Base-by-base conservation (phyloP, 2,329 filamentous ascomycete genomes). In the Penicillium sp. region DNA sequence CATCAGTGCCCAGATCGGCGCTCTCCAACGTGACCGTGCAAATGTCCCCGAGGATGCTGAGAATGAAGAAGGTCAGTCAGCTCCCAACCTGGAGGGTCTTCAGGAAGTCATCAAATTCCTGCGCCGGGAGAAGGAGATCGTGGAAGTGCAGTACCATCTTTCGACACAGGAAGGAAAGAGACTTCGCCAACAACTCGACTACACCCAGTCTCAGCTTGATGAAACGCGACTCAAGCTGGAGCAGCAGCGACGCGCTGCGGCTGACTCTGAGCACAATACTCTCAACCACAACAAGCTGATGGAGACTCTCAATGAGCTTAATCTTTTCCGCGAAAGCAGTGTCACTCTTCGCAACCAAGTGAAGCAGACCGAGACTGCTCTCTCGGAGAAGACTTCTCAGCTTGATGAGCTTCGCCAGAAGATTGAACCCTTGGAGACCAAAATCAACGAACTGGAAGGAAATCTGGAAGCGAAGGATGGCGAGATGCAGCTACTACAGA, bases 101-200 rank as follows among this genome's bases (percentile, higher is more conserved):
- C 90, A 95, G 60, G 93, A 98, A 68, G 85, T 99, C 55, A 96
- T 96, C 76, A 89, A 86, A 60, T 99, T 95, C 73, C 80, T 99
- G 59, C 89, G 93, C 46, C 89, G 91, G 43, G 96, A 99, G 77
- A 99, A 98, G 80, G 95, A 98, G 72, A 98, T 99, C 63, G 84
- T 97, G 9, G 93, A 99, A 66, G 91, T 97, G n/a, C 93, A 98
- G 69, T 90, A 92, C 67, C 93, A 97, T 65, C 82, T 98, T 45
- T 93, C 93, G 67, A 83, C 87, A 0, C 91, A 96, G 67, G 95
- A 99, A 75, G 83, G 87, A 53, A 96, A 96, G 76, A 87, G 95
- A 53, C 77, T 97, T 43, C 90, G 93, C 68, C 91, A 97, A 67
- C 92, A 98, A 70, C 83, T 97, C 24, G 89, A 96, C 50, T 93